These are phyloP conservation scores for Solanum medicagineum DNA, from an alignment of 257 asterid genomes.

Conservation along the genomic window DNA sequence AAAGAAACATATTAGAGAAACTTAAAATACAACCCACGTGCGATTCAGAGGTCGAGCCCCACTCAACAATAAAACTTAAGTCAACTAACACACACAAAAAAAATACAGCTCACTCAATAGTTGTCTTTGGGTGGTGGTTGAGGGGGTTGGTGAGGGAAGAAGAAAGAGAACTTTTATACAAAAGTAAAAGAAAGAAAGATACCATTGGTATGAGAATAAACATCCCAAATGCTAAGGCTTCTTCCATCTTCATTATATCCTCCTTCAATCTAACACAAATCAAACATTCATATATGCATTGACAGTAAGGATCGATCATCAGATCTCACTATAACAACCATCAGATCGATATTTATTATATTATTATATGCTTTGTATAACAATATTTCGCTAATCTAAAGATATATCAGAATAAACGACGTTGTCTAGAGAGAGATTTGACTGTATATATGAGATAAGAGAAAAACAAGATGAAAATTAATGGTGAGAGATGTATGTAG, in stretches of 20 bases:
- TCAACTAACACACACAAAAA: too few relatives aligned
- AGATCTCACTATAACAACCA: not conserved
- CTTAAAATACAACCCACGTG: too few relatives aligned
- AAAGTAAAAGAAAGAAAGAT: not conserved
- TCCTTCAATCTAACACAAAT: conserved; percentile 14
- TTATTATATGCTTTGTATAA: not conserved
- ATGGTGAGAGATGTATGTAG: not conserved
- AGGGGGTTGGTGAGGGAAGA: too few relatives aligned
- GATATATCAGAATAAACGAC: not conserved
- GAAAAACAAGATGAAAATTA: not conserved
- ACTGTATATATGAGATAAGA: not conserved
- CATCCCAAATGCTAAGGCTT: conserved; percentile 17
- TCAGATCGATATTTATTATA: not conserved
- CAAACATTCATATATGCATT: not conserved
- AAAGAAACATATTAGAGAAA: too few relatives aligned
- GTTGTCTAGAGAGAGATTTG: not conserved
- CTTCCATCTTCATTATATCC: conserved; percentile 16
- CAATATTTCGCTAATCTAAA: not conserved
- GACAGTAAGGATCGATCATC: not conserved
- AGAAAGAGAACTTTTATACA: not conserved
- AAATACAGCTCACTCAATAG: too few relatives aligned
- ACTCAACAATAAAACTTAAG: too few relatives aligned
- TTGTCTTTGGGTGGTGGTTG: too few relatives aligned
- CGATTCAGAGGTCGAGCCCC: too few relatives aligned
- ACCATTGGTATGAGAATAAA: conserved; percentile 5